Evolutionary conservation across 139 green algal species (phyloP).

Genomic region (Spirogloea muscicola): DNA sequence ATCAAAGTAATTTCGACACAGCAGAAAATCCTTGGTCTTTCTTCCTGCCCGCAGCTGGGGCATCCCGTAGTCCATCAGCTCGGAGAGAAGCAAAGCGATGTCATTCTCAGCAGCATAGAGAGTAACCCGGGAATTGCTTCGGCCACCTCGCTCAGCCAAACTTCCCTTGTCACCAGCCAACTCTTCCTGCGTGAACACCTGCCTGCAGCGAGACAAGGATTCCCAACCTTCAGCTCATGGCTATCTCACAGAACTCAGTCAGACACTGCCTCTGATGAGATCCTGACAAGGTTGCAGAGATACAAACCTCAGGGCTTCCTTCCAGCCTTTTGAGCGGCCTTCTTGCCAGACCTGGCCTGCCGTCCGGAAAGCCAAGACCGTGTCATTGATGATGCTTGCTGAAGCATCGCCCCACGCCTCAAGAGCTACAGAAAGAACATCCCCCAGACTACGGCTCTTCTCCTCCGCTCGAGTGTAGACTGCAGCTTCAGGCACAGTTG

Average conservation of each 20-base stretch:
- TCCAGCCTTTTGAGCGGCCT: conserved; percentile 10
- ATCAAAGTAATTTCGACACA: conserved; percentile 3
- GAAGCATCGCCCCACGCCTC: conserved; percentile 13
- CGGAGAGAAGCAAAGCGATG: conserved; percentile 18
- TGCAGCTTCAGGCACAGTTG: too few species aligned
- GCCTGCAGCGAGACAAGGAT: too few species aligned
- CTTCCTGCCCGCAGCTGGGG: conserved; percentile 15
- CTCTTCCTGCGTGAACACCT: too few species aligned
- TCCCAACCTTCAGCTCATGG: too few species aligned
- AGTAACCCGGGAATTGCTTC: conserved; percentile 8
- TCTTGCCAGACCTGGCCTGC: conserved; percentile 9
- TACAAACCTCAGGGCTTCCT: conserved; percentile 14
- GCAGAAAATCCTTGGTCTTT: conserved; percentile 8
- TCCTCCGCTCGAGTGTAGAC: too few species aligned
- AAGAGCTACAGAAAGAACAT: too few species aligned
- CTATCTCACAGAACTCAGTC: too few species aligned
- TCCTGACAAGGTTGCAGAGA: too few species aligned
- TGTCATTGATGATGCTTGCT: background rate
- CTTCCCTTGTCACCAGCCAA: too few species aligned
- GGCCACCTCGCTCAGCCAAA: too few species aligned
- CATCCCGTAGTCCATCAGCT: conserved; percentile 18
- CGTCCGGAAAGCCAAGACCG: background rate
- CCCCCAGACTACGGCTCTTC: too few species aligned
- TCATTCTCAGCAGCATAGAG: conserved; percentile 19
- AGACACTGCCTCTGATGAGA: too few species aligned